Evolutionary conservation across 768 basidiomycete species (phyloP).

Genomic region (Trametes cinnabarina): DNA sequence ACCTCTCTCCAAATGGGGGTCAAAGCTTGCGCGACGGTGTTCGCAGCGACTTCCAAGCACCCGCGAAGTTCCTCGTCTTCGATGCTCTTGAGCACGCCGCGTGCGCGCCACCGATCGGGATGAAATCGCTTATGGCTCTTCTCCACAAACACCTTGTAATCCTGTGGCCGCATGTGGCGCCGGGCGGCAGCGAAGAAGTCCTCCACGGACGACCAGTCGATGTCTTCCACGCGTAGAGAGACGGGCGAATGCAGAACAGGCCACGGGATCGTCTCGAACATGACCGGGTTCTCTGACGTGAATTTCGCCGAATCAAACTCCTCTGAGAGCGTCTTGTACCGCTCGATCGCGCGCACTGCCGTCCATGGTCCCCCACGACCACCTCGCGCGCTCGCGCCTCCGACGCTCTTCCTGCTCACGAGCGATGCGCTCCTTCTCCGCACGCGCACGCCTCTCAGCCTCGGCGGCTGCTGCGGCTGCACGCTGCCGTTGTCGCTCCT

Average conservation of each 20-base stretch:
- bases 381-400: conserved; percentile 48
- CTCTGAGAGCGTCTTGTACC: conserved; percentile 58
- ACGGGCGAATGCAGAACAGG: conserved; percentile 60
- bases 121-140: conserved; percentile 74
- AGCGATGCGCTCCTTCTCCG: conserved; percentile 30
- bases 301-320: conserved; percentile 65
- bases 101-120: conserved; percentile 75
- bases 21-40: conserved; percentile 70
- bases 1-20: conserved; percentile 57
- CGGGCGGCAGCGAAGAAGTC: conserved; percentile 61
- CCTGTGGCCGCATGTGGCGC: conserved; percentile 52
- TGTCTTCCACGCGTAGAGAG: conserved; percentile 55
- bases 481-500: conserved; percentile 26
- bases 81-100: conserved; percentile 58
- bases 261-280: conserved; percentile 71
- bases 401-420: conserved; percentile 42
- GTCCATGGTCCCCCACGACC: conserved; percentile 66
- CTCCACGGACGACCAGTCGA: conserved; percentile 71
- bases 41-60: conserved; percentile 66
- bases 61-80: conserved; percentile 54
- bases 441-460: conserved; percentile 31
- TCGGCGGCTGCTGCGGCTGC: conserved; percentile 25
- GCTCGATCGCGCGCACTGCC: conserved; percentile 62
- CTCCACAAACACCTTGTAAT: conserved; percentile 65
- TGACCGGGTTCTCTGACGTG: conserved; percentile 48